Evolutionary conservation across 2,329 filamentous ascomycete species (phyloP).

Genomic region (Neopestalotiopsis sp.): DNA sequence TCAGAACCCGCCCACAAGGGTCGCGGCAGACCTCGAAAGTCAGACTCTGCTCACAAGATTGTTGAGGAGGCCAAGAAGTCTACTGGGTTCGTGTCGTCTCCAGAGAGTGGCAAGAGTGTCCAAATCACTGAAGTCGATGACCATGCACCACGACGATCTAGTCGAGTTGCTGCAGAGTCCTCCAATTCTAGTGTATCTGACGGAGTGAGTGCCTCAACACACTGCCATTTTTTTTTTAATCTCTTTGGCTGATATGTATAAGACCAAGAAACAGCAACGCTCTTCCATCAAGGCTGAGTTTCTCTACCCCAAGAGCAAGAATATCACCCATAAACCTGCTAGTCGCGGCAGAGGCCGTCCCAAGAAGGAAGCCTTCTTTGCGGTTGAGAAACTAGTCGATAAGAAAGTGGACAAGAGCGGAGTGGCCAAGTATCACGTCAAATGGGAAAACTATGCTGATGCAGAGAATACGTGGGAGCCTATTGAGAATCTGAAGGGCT

Average conservation of each 20-base stretch:
- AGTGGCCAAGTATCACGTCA: background rate
- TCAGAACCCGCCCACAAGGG: background rate
- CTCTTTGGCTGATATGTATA: background rate
- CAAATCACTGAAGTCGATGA: background rate
- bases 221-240: background rate
- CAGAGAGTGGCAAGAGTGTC: background rate
- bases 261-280: background rate
- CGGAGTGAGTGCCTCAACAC: background rate
- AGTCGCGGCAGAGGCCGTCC: background rate
- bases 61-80: background rate
- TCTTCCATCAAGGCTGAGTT: background rate
- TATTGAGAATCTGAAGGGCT: slow-evolving; percentile 4
- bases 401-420: background rate
- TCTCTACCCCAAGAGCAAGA: background rate
- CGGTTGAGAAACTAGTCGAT: slow-evolving; percentile 12
- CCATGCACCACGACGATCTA: background rate
- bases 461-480: slow-evolving; percentile 13
- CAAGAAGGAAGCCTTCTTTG: background rate
- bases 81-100: background rate
- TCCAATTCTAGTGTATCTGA: background rate
- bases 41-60: background rate
- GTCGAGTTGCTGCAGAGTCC: background rate
- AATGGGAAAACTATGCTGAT: slow-evolving; percentile 1
- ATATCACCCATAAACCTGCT: background rate
- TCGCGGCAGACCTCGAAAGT: background rate